Base-by-base conservation (phyloP, 768 basidiomycete genomes). In the Boletellus ananas region DNA sequence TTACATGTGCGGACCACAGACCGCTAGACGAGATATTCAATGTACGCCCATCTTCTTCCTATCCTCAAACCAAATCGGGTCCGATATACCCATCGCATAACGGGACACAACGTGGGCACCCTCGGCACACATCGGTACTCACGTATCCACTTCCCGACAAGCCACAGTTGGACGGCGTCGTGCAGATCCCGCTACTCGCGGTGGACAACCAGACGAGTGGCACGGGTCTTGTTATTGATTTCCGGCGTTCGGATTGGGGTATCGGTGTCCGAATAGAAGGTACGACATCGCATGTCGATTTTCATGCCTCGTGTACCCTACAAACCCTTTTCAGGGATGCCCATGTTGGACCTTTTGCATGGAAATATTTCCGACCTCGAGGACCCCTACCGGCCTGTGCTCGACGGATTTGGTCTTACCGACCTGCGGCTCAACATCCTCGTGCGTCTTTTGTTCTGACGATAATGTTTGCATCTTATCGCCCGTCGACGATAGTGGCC, bases 11-110 rank as follows among this genome's bases (percentile, higher is more conserved):
- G 33, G 56, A 64, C 33, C 63, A 64, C 50, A 54, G 58, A 9
- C 63, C 61, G n/a, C 55, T 64, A 12, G 63, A 64, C 20, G 58
- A 60, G 11, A 64, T 64, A 18, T 64, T 65, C n/a, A 29, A 34
- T 13, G 10, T 38, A 14, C 41, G 20, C 17, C 13, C 52, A 35
- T 21, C 44, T 7, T 43, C 43, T 3, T 18, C 20, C 2, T 34
- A 18, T 47, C 33, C 51, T 6, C 49, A 34, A 18, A 7, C 43
- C 34, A 49, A 27, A 37, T 43, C 54, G 10, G 18, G 25, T 40
- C 35, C 36, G 0, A 14, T 20, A 35, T 34, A 47, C 45, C 35
- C 14, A 12, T 27, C 41, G 4, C 51, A 38, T 40, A 51, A 17
- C 36, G 51, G 21, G 53, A 17, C 39, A 23, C 40, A 37, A 11